Conservation (phyloP, 2,329 filamentous ascomycete genomes). For the Ceratocystis cacaofunesta region DNA sequence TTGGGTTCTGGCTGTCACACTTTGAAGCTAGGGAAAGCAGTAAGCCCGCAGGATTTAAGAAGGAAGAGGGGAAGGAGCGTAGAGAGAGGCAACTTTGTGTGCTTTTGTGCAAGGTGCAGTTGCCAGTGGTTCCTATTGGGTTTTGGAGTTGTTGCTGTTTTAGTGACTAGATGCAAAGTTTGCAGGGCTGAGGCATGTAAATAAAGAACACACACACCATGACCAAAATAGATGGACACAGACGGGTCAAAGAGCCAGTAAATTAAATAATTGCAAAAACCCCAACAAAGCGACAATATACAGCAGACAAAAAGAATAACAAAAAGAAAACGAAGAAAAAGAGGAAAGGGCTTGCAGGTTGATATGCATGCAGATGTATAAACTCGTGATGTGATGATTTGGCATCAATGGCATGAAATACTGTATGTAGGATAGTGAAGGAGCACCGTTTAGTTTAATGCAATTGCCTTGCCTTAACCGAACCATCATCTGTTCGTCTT, state of each 20-base stretch:
- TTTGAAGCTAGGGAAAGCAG: background rate
- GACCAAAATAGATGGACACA: background rate
- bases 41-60: background rate
- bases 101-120: background rate
- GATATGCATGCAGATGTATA: background rate
- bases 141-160: background rate
- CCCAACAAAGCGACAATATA: too few relatives aligned
- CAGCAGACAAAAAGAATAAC: too few relatives aligned
- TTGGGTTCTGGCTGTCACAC: background rate
- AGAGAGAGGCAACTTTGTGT: background rate
- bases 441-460: background rate
- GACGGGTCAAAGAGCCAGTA: background rate
- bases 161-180: background rate
- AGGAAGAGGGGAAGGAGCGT: background rate
- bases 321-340: background rate
- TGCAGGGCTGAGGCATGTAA: constrained; percentile 1
- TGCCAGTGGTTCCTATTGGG: background rate
- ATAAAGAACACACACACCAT: background rate
- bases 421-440: background rate
- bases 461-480: background rate
- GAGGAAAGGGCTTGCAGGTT: background rate
- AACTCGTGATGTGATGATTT: background rate
- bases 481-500: background rate
- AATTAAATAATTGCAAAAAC: background rate
- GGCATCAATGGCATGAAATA: too few relatives aligned